Conservation (phyloP, 192 early-diverging fungal species). For the Backusella australiensis region DNA sequence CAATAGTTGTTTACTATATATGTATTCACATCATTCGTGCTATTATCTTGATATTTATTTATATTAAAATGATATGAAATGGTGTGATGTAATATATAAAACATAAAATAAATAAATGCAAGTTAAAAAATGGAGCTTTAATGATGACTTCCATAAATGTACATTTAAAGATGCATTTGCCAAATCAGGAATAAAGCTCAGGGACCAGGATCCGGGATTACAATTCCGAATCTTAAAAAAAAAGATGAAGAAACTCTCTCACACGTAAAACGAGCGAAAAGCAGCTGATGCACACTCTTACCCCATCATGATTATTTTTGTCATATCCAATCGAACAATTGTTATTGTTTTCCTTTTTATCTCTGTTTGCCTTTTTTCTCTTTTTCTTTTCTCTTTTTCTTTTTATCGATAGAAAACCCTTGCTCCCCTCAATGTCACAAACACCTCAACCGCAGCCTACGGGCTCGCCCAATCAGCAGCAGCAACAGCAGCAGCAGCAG, state of each 20-base stretch:
- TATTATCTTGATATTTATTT: too few species aligned
- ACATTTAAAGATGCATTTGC: not conserved
- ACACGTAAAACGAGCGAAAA: not conserved
- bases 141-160: not conserved
- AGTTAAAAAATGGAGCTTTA: not conserved
- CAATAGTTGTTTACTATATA: too few species aligned
- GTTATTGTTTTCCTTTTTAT: not conserved
- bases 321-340: not conserved
- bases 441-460: slow-evolving; percentile 8
- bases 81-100: not conserved
- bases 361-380: not conserved
- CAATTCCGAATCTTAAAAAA: not conserved
- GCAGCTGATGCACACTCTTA: not conserved
- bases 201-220: not conserved
- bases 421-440: not conserved
- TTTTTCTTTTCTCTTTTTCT: not conserved
- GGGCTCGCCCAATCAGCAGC: not conserved
- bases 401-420: too few species aligned
- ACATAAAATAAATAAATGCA: not conserved
- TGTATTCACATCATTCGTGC: too few species aligned
- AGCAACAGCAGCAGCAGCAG: not conserved
- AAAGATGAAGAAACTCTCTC: not conserved
- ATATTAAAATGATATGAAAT: too few species aligned
- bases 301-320: not conserved
- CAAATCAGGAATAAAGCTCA: not conserved